Conservation (phyloP, 2,329 filamentous ascomycete species). For the Aspergillus japonicus region DNA sequence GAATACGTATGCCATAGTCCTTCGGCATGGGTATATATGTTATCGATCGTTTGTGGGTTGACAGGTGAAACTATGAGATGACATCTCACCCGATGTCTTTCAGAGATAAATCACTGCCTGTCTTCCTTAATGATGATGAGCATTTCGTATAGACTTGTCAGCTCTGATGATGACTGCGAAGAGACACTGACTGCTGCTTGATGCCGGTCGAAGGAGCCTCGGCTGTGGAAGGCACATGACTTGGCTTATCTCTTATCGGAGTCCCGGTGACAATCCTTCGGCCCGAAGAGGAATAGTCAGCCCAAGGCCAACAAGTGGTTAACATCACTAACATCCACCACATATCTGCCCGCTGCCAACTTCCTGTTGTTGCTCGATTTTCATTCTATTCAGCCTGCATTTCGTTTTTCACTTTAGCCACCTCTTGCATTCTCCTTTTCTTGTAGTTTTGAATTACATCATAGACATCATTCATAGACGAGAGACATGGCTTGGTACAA, state of each 20-base stretch:
- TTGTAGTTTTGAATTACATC: neutral
- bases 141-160: too few relatives aligned
- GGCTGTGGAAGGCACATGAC: neutral
- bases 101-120: too few relatives aligned
- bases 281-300: neutral
- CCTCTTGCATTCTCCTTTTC: neutral
- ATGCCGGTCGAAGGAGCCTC: neutral
- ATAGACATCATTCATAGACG: neutral
- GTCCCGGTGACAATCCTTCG: neutral
- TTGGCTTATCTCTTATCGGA: neutral
- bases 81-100: too few relatives aligned
- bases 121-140: too few relatives aligned
- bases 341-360: neutral
- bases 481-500: slow-evolving; percentile 34
- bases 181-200: too few relatives aligned
- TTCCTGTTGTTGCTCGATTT: neutral
- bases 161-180: too few relatives aligned
- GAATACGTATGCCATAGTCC: too few relatives aligned
- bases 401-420: neutral
- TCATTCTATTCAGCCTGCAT: neutral
- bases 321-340: neutral
- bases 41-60: too few relatives aligned
- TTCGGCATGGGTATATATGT: too few relatives aligned
- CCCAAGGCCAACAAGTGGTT: neutral
- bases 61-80: too few relatives aligned